Evolutionary conservation across 169 alveolate species (phyloP).

Genomic region (Perkinsus olseni): DNA sequence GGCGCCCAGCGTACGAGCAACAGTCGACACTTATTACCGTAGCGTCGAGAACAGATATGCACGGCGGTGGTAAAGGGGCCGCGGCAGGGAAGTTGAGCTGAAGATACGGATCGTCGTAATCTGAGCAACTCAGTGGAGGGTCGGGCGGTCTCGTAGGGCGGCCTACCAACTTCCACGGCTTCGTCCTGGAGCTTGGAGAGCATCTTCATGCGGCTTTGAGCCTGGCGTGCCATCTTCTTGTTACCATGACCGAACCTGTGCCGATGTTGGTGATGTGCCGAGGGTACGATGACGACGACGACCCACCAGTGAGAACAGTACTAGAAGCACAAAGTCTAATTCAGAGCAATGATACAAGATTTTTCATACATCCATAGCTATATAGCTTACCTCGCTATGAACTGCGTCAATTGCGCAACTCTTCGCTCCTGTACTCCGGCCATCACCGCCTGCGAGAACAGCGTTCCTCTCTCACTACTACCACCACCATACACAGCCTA

Average conservation of each 20-base stretch:
- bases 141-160: conserved; percentile 79
- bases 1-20: no score
- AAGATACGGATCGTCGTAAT: conserved; percentile 7
- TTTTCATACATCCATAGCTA: no score
- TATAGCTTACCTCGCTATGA: conserved; percentile 61
- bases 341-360: no score
- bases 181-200: conserved; percentile 79
- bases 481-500: conserved; percentile 54
- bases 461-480: not conserved
- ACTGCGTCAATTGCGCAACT: conserved; percentile 68
- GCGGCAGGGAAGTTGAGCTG: conserved; percentile 11
- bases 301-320: no score
- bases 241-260: conserved; percentile 70
- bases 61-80: not conserved
- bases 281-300: no score
- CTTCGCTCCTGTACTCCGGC: conserved; percentile 63
- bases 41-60: conserved; percentile 3
- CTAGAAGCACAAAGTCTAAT: no score
- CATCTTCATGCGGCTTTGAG: conserved; percentile 83
- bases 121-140: no score
- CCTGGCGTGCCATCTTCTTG: conserved; percentile 63
- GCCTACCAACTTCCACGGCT: conserved; percentile 80
- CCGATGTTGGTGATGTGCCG: no score
- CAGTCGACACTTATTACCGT: not conserved
- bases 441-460: conserved; percentile 14